Base-by-base conservation (phyloP, 495 filamentous ascomycete species). In the Hypoxylon crocopeplum region DNA sequence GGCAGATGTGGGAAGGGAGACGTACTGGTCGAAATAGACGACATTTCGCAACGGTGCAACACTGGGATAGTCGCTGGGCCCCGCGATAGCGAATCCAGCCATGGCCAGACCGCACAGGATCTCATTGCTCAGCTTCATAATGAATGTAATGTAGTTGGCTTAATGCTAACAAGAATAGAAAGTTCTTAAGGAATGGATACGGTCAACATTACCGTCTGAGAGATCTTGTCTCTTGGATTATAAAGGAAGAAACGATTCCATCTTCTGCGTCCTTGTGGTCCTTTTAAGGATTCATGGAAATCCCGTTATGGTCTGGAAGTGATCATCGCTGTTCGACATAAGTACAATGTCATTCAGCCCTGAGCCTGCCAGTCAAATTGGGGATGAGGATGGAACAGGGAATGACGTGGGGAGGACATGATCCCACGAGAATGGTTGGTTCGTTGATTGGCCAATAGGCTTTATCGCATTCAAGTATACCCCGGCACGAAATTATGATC, bases 21-120 rank as follows among this genome's bases (percentile, higher is more conserved):
- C 59, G 1, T 24, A 63, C 59, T 63, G 52, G 41, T 63, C 59
- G 13, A 63, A 57, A 29, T 63, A 63, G 2, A 63, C 29, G 29
- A 63, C 16, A 37, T 57, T 57, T 15, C 59, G 59, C 10, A 57
- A n/a, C 1, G 30, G 2, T 11, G 21, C 7, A 13, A n/a, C n/a
- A n/a, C n/a, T 24, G 15, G 12, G 7, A 22, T 15, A 8, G n/a
- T 19, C 13, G 56, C n/a, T n/a, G n/a, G n/a, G n/a, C n/a, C n/a
- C n/a, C n/a, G 27, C 76, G 4, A 54, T 73, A 17, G 73, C 70
- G 11, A 68, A 55, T 13, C 75, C 76, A 11, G 48, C 53, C 59
- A 44, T 33, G 29, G 48, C 53, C 17, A 63, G 48, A 42, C 59
- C 30, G 12, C 47, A 1, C 7, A 63, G 13, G 17, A 52, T 47